phyloP scores from a whole-genome alignment of 1,284 basidiomycete genomes.

The Sparassis latifolia region DNA sequence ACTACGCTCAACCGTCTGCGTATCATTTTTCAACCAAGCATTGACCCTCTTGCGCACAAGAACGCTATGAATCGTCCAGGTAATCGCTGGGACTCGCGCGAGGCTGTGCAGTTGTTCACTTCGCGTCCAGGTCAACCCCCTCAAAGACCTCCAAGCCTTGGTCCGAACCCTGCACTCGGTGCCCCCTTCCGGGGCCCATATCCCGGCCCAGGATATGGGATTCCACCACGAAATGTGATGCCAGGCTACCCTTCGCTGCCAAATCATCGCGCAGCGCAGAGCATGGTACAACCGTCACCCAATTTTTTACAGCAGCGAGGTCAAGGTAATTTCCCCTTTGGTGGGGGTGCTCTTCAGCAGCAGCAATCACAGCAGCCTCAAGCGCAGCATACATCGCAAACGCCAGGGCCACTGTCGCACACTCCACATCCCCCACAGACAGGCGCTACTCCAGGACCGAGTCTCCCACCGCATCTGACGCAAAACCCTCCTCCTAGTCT shows the following conservation, averaged over 20 bases:
- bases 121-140: constrained; percentile 63
- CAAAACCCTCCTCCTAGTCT: constrained; percentile 41
- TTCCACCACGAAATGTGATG: constrained; percentile 57
- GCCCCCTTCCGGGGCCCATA: constrained; percentile 61
- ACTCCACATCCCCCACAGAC: constrained; percentile 26
- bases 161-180: constrained; percentile 54
- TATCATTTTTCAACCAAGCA: no score
- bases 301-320: constrained; percentile 56
- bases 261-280: constrained; percentile 51
- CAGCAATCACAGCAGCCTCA: constrained; percentile 35
- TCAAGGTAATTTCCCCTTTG: constrained; percentile 53
- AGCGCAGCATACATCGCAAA: constrained; percentile 35
- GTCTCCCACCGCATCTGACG: constrained; percentile 47
- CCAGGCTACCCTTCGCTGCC: constrained; percentile 48
- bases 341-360: constrained; percentile 45
- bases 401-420: constrained; percentile 18
- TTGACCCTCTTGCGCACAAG: no score
- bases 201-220: constrained; percentile 41
- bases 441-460: constrained; percentile 38
- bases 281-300: constrained; percentile 54
- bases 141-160: constrained; percentile 67
- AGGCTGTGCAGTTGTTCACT: constrained; percentile 18
- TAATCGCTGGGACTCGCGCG: constrained; percentile 18
- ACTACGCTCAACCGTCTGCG: no score
- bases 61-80: constrained; percentile 32